Conservation (phyloP, 1,284 basidiomycete species). For the Boletellus dicymbophilus region DNA sequence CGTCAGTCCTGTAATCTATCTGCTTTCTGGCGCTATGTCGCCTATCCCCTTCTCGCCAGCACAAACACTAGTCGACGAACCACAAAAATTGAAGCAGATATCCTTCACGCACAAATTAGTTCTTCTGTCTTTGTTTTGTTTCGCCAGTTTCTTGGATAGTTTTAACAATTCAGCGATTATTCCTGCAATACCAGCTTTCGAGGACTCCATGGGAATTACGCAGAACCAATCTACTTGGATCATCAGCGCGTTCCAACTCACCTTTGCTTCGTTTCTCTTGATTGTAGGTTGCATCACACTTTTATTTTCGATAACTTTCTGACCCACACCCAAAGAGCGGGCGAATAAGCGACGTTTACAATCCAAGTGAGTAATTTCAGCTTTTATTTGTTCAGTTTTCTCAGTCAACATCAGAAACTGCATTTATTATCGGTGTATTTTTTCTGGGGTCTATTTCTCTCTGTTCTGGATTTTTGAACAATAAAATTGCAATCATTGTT, state of each 20-base stretch:
- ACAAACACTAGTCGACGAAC: constrained; percentile 29
- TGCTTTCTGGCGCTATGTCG: no score
- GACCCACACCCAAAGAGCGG: constrained; percentile 27
- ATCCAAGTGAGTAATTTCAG: constrained; percentile 22
- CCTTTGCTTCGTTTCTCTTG: constrained; percentile 44
- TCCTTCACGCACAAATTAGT: constrained; percentile 31
- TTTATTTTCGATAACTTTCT: constrained; percentile 13
- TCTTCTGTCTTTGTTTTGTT: constrained; percentile 43
- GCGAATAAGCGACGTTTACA: constrained; percentile 34
- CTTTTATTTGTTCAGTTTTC: background rate
- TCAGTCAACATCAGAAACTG: constrained; percentile 16
- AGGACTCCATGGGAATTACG: constrained; percentile 53
- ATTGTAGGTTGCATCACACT: constrained; percentile 31
- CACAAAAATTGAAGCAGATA: constrained; percentile 10
- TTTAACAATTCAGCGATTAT: constrained; percentile 51
- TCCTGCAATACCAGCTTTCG: constrained; percentile 40
- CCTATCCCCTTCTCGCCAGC: no score
- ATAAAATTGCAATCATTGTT: constrained; percentile 44
- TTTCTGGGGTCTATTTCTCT: constrained; percentile 40
- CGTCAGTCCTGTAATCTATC: no score
- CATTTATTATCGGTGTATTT: constrained; percentile 34
- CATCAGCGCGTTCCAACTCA: constrained; percentile 43
- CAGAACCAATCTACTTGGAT: constrained; percentile 45
- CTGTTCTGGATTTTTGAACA: constrained; percentile 42
- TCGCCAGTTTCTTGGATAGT: constrained; percentile 47